These are phyloP conservation scores for Craspedostauros australis DNA, from an alignment of 108 stramenopile genomes.

Conservation along the genomic window DNA sequence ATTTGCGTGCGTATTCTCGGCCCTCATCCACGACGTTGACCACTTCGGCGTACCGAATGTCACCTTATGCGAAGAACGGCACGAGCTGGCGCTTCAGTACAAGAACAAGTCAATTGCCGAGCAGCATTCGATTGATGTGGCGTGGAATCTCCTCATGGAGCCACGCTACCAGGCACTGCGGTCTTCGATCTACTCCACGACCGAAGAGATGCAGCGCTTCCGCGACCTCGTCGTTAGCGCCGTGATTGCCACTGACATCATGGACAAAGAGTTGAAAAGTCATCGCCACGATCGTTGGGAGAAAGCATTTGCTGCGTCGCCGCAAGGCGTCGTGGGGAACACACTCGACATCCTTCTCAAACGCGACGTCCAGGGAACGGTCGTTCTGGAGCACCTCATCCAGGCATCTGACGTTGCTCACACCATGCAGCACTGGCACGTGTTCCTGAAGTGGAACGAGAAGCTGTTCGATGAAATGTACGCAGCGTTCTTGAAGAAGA, in stretches of 20 bases:
- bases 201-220: conserved; percentile 11
- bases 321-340: neutral
- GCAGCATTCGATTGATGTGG: conserved; percentile 19
- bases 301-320: conserved; percentile 10
- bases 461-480: conserved; percentile 27
- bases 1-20: conserved; percentile 26
- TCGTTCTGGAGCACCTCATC: conserved; percentile 34
- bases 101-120: conserved; percentile 20
- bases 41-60: conserved; percentile 16
- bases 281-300: conserved; percentile 22
- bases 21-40: conserved; percentile 26
- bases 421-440: conserved; percentile 37
- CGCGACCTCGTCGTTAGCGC: conserved; percentile 18
- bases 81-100: conserved; percentile 8
- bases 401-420: conserved; percentile 38
- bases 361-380: conserved; percentile 14
- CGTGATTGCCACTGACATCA: conserved; percentile 24
- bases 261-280: neutral
- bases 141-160: conserved; percentile 27
- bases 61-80: conserved; percentile 13
- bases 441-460: conserved; percentile 43
- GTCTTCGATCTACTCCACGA: conserved; percentile 7
- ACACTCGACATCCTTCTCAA: no score
- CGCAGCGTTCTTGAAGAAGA: conserved; percentile 10
- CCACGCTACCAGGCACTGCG: conserved; percentile 13